Base-by-base conservation (phyloP, 768 basidiomycete genomes). In the Tylopilus plumbeoviolaceoides region DNA sequence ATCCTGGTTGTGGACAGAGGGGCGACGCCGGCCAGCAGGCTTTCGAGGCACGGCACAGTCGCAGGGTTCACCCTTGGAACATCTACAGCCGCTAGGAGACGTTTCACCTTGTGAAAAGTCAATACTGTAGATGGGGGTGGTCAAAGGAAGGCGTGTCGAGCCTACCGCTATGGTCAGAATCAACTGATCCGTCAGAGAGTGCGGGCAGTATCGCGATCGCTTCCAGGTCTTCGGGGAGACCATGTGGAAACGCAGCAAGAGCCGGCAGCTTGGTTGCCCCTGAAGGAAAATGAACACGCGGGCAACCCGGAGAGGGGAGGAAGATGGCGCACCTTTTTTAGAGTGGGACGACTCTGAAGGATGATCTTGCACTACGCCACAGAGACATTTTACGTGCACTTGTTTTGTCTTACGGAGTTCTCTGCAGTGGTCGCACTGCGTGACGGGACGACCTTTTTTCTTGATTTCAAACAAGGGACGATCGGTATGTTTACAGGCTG, bases 401-500 rank as follows among this genome's bases (percentile, higher is more conserved):
- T 76, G 75, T 59, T 69, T 72, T 20, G 72, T 72, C 70, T 78
- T 78, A 44, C 78, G 63, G 21, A 72, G 70, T 50, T 75, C 72
- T 60, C 75, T 69, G 56, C 79, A 80, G 59, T 74, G 71, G 27
- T 73, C 71, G 61, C 83, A 84, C 64, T 80, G 81, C 4, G 81
- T 81, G 36, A 79, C 72, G 3, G 76, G 80, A 50, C 77, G 75
- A 56, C 75, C 84, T 69, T 77, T 84, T 75, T 77, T 87, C 80
- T 74, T 81, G 59, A 85, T 89, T 78, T 81, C 91, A 67, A 85
- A 93, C 47, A 95, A 77, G 35, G 91, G 87, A 39, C 93, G 81
- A 68, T 93, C 90, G 48, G 83, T 87, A 67, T 95, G 93, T 64
- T 83, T 85, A 73, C 93, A 95, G 28, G 84, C 80, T 15, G 90